These are phyloP conservation scores for Ramichloridium luteum DNA, from an alignment of 2,329 filamentous ascomycete species.

Conservation along the genomic window DNA sequence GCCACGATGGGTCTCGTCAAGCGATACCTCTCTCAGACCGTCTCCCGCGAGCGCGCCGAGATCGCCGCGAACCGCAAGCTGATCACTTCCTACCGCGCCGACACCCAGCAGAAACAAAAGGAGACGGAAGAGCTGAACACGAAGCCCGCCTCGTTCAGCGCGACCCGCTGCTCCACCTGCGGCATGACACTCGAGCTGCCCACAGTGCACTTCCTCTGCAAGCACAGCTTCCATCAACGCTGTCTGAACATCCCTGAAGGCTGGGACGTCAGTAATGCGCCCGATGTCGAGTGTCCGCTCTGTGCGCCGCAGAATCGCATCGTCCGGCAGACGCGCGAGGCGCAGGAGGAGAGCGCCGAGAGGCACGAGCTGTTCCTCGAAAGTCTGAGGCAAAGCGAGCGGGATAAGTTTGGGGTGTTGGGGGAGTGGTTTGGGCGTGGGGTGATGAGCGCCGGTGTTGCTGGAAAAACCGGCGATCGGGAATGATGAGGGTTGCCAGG, in stretches of 20 bases:
- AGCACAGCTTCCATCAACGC: constrained; percentile 89
- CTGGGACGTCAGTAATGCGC: constrained; percentile 38
- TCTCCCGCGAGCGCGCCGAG: constrained; percentile 75
- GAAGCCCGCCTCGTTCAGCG: constrained; percentile 81
- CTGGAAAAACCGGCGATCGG: too few relatives aligned
- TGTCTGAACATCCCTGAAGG: constrained; percentile 53
- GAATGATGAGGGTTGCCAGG: too few relatives aligned
- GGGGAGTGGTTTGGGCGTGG: constrained; percentile 92
- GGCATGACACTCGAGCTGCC: constrained; percentile 69
- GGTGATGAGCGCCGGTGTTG: constrained; percentile 60
- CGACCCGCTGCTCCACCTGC: constrained; percentile 77
- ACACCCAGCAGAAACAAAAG: constrained; percentile 65
- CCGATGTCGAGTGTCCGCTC: constrained; percentile 67
- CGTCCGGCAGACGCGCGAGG: constrained; percentile 71
- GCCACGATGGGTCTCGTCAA: constrained; percentile 98
- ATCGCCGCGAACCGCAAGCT: constrained; percentile 69
- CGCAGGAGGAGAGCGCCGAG: constrained; percentile 75
- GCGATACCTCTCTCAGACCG: constrained; percentile 77
- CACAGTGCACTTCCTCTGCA: constrained; percentile 90
- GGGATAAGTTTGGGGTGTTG: constrained; percentile 75
- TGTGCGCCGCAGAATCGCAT: constrained; percentile 78
- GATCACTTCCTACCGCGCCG: constrained; percentile 69
- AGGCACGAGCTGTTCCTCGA: constrained; percentile 82
- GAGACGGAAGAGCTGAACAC: constrained; percentile 66
- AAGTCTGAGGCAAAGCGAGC: constrained; percentile 53